Percentiles rank a stretch among this genome's conserved stretches.
phyloP scores from a whole-genome alignment of 495 filamentous ascomycete genomes.

The Penicillium antarcticum region DNA sequence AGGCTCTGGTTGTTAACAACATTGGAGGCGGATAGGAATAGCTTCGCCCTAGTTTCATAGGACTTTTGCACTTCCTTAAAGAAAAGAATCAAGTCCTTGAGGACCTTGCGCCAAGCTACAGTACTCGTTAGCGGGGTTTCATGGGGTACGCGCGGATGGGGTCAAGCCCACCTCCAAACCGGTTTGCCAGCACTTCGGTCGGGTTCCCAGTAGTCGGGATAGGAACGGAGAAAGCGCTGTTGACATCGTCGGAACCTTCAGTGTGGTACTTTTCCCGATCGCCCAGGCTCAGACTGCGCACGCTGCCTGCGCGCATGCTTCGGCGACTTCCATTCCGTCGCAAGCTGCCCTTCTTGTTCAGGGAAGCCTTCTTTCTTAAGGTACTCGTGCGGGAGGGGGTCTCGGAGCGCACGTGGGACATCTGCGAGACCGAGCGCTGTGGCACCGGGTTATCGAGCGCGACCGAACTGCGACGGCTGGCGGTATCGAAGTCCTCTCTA shows the following conservation, averaged over 20 bases:
- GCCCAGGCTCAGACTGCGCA: constrained; percentile 67
- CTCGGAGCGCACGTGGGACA: constrained; percentile 48
- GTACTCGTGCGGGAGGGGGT: constrained; percentile 70
- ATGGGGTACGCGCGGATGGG: background rate
- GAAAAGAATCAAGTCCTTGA: constrained; percentile 93
- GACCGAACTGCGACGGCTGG: constrained; percentile 60
- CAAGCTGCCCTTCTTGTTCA: constrained; percentile 69
- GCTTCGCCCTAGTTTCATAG: constrained; percentile 83
- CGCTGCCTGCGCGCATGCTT: constrained; percentile 76
- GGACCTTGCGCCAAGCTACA: constrained; percentile 87
- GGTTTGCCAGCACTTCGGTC: constrained; percentile 82
- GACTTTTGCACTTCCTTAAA: constrained; percentile 90
- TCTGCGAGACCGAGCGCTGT: constrained; percentile 50
- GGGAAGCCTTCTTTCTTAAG: constrained; percentile 78
- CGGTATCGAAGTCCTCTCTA: constrained; percentile 69
- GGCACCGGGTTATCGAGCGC: constrained; percentile 48
- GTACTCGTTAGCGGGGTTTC: constrained; percentile 11
- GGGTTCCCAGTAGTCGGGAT: constrained; percentile 84
- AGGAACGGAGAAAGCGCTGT: constrained; percentile 84
- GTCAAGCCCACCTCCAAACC: constrained; percentile 74
- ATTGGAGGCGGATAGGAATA: constrained; percentile 77
- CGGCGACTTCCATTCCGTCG: constrained; percentile 75
- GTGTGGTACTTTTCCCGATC: constrained; percentile 51
- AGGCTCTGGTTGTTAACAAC: constrained; percentile 75
- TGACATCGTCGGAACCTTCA: constrained; percentile 64